Base-by-base conservation (phyloP, 768 basidiomycete genomes). In the Russula griseocarnosa region DNA sequence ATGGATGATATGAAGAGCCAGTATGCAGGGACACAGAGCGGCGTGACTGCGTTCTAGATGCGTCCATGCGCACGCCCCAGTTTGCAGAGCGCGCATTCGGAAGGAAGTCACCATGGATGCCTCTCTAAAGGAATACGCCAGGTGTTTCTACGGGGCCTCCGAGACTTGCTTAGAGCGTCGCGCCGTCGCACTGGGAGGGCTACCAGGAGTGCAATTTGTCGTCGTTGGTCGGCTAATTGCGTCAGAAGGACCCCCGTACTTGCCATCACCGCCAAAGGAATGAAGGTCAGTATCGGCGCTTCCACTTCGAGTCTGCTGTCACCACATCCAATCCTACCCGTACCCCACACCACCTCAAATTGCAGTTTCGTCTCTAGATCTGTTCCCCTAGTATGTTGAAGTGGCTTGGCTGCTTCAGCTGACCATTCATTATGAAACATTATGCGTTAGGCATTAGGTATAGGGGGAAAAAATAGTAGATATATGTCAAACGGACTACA, bases 1-100 rank as follows among this genome's bases (percentile, higher is more conserved):
- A 73, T 85, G 71, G 92, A 94, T 72, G 92, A 94, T 73, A 84
- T 93, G 82, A 90, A 92, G 78, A 88, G 86, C 61, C 92, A 94
- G 75, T 94, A 94, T 73, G 79, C 89, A 9, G 89, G 88, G 30
- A 92, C 90, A 18, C 92, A 92, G 72, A 84, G 86, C 54, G 91
- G 92, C 51, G 82, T 94, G 67, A 94, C 92, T 44, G 90, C 90
- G 67, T 94, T 90, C 76, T 94, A 82, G 78, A 32, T 55, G 52
- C 51, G 52, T 46, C 20, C 26, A 42, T 34, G 55, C 60, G 54
- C 51, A 38, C 63, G 59, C 65, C 47, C 54, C 49, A 47, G 47
- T 20, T 18, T 40, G 1, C 59, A 61, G 32, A 65, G 63, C 63
- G 42, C 38, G 46, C 40, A 28, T 16, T 40, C 54, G 16, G 32